Percentiles rank a stretch among this genome's conserved stretches.
phyloP scores from a whole-genome alignment of 2,329 filamentous ascomycete species.

The Trichothecium sympodiale region DNA sequence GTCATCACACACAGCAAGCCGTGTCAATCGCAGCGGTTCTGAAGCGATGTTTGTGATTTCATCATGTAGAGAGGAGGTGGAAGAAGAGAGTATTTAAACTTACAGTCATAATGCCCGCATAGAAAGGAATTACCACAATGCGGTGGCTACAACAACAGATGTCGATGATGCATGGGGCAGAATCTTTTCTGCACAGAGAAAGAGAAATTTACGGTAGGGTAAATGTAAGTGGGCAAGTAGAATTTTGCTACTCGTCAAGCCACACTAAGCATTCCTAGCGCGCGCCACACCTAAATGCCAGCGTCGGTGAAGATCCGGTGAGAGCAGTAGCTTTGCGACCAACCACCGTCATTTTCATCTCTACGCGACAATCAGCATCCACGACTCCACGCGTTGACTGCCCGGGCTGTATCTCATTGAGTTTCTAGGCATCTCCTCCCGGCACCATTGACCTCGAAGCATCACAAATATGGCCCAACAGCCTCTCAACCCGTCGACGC shows the following conservation, averaged over 20 bases:
- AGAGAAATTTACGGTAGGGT: too few relatives aligned
- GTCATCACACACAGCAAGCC: conserved; percentile 32
- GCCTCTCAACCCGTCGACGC: conserved; percentile 41
- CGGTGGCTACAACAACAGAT: background rate
- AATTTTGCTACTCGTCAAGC: background rate
- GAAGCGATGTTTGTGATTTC: conserved; percentile 30
- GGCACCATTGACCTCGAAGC: conserved; percentile 6
- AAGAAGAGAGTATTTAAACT: conserved; percentile 13
- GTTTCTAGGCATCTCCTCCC: background rate
- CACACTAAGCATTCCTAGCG: too few relatives aligned
- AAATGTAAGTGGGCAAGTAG: too few relatives aligned
- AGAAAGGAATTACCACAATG: conserved; percentile 1
- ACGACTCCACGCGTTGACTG: too few relatives aligned
- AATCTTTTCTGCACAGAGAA: background rate
- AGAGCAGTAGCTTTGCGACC: background rate
- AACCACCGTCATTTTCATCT: too few relatives aligned
- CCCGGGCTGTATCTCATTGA: too few relatives aligned
- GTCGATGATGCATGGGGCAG: background rate
- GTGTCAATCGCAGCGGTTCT: conserved; percentile 41
- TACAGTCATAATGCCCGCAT: conserved; percentile 24
- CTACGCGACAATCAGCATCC: conserved; percentile 1
- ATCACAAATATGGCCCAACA: conserved; percentile 39
- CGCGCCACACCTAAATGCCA: background rate
- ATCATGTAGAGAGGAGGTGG: conserved; percentile 21
- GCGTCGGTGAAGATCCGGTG: background rate